Base-by-base conservation (phyloP, 148 eudicot genomes). In the Chenopodium quinoa region DNA sequence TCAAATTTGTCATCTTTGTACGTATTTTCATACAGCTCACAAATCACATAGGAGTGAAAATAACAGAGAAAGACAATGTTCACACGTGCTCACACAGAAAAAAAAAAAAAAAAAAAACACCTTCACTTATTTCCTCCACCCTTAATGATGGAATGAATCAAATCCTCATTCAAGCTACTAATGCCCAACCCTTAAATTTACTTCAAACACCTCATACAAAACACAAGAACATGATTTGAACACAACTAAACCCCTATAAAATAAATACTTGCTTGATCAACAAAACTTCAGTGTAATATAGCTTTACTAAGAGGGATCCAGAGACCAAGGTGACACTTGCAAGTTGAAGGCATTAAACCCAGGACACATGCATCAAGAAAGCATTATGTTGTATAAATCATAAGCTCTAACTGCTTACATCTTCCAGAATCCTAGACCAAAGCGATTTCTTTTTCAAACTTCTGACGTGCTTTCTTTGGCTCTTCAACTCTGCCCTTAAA, bases 401-500 rank as follows among this genome's bases (percentile, higher is more conserved):
- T 37, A 56, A 72, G 56, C 23, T 52, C 52, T 25, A 73, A 68
- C 23, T 31, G 79, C 81, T 77, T 88, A 96, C 99, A 97, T 93
- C 99, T 90, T 96, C 99, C 90, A 96, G 89, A 77, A 92, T 89
- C 89, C 85, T 89, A 79, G 93, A 90, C 99, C 99, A 96, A 64
- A 96, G 90, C 50, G 99, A 96, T 85, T 93, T 96, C 90, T 93
- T 96, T 81, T 96, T 89, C 89, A 96, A 90, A 89, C 85, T 93
- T 89, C 83, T 91, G 63, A 96, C 99, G 69, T 90, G 97, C 83
- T 96, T 96, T 89, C 86, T 93, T 89, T 96, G 99, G 85, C 94
- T 91, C 88, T 93, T 96, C 84, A 96, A 85, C 83, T 96, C 99
- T n/a, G 98, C 93, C 86, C 91, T 87, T 82, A 96, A 80, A 85